These are phyloP conservation scores for Nannizziopsis arthrosporioides DNA, from an alignment of 2,329 filamentous ascomycete genomes.

Conservation along the genomic window DNA sequence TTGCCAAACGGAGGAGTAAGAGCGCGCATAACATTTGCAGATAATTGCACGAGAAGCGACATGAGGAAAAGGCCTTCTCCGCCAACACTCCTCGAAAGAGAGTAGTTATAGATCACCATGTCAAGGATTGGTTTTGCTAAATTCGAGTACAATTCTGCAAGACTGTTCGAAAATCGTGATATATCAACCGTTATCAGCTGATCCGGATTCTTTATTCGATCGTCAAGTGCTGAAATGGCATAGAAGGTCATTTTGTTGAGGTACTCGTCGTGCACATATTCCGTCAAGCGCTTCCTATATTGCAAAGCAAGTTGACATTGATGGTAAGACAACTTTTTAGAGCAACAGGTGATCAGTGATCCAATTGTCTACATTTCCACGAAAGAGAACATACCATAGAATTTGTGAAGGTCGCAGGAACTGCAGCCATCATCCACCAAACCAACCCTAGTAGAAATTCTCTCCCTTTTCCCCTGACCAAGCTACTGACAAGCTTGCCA, in stretches of 20 bases:
- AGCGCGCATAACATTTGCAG: constrained; percentile 82
- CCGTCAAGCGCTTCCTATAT: constrained; percentile 87
- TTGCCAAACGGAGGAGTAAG: constrained; percentile 93
- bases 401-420: constrained; percentile 95
- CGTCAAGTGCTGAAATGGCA: constrained; percentile 84
- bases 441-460: constrained; percentile 80
- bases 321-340: constrained; percentile 71
- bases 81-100: constrained; percentile 85
- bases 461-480: constrained; percentile 81
- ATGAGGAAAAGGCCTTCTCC: constrained; percentile 93
- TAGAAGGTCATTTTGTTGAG: constrained; percentile 98
- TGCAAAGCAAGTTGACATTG: constrained; percentile 88
- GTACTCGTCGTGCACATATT: constrained; percentile 89
- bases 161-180: constrained; percentile 85
- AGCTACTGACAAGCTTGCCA: constrained; percentile 77
- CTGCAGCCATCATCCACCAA: constrained; percentile 97
- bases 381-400: constrained; percentile 59
- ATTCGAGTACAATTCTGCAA: constrained; percentile 93
- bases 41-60: constrained; percentile 85
- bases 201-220: constrained; percentile 96
- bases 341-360: background rate
- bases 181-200: constrained; percentile 96
- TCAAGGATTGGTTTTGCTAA: constrained; percentile 88
- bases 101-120: constrained; percentile 94
- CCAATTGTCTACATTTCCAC: background rate